Conservation (phyloP, 495 filamentous ascomycete species). For the Trichoderma erinaceum region DNA sequence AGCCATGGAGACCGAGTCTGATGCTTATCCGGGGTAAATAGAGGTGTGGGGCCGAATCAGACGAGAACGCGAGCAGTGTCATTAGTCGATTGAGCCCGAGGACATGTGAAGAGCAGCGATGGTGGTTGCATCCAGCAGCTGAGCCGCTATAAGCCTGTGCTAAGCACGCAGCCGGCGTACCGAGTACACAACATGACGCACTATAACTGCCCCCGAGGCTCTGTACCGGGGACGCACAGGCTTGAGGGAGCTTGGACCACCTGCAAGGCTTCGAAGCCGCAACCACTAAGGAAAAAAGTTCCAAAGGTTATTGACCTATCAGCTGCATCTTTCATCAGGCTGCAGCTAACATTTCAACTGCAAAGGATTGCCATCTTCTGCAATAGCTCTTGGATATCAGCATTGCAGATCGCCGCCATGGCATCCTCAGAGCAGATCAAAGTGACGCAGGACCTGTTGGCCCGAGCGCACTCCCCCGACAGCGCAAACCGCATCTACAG, state of each 20-base stretch:
- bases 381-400: neutral
- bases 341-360: neutral
- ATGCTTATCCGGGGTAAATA: neutral
- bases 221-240: neutral
- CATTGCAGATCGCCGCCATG: neutral
- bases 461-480: constrained; percentile 65
- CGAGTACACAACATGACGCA: neutral
- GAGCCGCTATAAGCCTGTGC: neutral
- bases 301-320: constrained; percentile 28
- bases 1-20: too few species aligned
- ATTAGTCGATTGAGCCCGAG: neutral
- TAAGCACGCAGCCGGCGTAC: neutral
- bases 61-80: constrained; percentile 1
- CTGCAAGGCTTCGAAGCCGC: constrained; percentile 6
- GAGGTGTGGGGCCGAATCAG: neutral
- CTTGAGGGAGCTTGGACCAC: neutral
- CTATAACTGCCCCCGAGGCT: neutral
- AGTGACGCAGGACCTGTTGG: constrained; percentile 61
- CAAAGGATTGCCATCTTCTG: neutral
- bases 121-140: neutral
- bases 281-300: constrained; percentile 10
- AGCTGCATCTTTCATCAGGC: neutral
- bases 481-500: constrained; percentile 64
- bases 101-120: neutral
- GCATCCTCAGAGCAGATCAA: constrained; percentile 6